Base-by-base conservation (phyloP, 768 basidiomycete species). In the Amanita muscaria region DNA sequence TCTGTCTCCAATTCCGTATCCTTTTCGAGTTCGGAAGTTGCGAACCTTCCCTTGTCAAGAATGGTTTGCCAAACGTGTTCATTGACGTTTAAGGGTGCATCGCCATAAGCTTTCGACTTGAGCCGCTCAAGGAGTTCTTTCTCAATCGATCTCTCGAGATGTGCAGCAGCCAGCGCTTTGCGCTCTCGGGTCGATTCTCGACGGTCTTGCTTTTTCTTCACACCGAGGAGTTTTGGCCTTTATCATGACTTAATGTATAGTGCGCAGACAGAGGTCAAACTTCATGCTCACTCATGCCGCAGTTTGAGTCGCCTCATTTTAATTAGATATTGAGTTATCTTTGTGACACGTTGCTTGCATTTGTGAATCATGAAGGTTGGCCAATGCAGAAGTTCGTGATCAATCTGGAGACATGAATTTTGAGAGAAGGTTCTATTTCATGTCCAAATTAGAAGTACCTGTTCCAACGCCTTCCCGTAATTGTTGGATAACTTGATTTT, bases 271-370 rank as follows among this genome's bases (percentile, higher is more conserved):
- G 31, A 30, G 35, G 31, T 42, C n/a, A n/a, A 15, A 9, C 31
- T 24, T 34, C 3, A 48, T 19, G 68, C 86, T 54, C 44, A 93
- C 92, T 89, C 83, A 65, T 89, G 78, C 14, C 84, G 80, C 46
- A 93, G 70, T 53, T 87, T 87, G 49, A 94, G 64, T 33, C 88
- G 80, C 48, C 94, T 77, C 93, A 98, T 96, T 71, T 96, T 93
- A 63, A 98, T 97, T 51, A 99, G 78, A 59, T 97, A 98, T 61
- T 99, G 96, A 0, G 94, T 98, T 55, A 99, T 97, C 70, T 98
- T 99, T 9, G 96, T 99, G 23, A 97, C 75, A 35, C 96, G 80
- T 66, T 99, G 96, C 72, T 99, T 99, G 77, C 96, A 98, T 68
- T 97, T 98, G 70, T 97, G 96, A 43, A 92, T 86, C 24, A 80